Conservation (phyloP, 2,329 filamentous ascomycete genomes). For the Ophiosphaerella herpotricha region DNA sequence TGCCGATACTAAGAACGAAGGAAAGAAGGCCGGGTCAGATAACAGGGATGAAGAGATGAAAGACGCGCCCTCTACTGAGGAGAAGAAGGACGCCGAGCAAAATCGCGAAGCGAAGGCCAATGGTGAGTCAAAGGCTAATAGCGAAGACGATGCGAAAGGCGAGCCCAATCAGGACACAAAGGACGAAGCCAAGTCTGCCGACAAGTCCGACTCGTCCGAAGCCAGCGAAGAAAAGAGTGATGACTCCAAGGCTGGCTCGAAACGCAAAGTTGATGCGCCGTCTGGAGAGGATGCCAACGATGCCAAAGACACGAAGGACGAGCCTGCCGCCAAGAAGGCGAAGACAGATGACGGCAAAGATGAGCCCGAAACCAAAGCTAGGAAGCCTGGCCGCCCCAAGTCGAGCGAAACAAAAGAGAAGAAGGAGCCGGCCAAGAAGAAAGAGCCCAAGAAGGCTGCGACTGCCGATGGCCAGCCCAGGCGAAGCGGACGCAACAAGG, state of each 20-base stretch:
- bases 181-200: conserved; percentile 40
- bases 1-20: conserved; percentile 40
- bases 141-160: conserved; percentile 30
- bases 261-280: conserved; percentile 35
- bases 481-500: conserved; percentile 50
- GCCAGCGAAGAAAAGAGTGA: conserved; percentile 31
- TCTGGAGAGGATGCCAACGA: background rate
- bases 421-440: conserved; percentile 50
- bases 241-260: conserved; percentile 38
- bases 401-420: conserved; percentile 47
- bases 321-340: conserved; percentile 26
- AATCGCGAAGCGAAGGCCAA: background rate
- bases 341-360: conserved; percentile 30
- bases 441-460: conserved; percentile 54
- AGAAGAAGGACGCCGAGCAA: conserved; percentile 27
- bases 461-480: conserved; percentile 55
- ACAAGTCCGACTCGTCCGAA: conserved; percentile 19
- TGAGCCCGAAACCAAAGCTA: conserved; percentile 28
- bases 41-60: conserved; percentile 36
- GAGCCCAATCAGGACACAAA: conserved; percentile 42
- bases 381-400: conserved; percentile 49
- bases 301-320: conserved; percentile 31
- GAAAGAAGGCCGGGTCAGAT: conserved; percentile 33
- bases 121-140: conserved; percentile 20
- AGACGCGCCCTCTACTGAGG: conserved; percentile 36